Evolutionary conservation across 306 rosid genomes (phyloP).

Genomic region (Corylus avellana): DNA sequence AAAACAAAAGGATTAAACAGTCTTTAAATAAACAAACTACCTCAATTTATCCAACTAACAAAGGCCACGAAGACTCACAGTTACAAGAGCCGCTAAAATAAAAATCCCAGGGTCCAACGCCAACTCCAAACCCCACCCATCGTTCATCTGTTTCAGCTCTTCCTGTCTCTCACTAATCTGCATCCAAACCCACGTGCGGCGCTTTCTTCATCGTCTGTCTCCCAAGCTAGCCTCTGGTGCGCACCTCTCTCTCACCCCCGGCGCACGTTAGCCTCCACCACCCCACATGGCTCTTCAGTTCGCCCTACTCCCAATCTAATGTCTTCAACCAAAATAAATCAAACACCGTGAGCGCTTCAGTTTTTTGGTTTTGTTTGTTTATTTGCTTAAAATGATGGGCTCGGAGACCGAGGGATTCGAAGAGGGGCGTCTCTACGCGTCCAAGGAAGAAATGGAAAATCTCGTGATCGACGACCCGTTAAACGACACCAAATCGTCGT

Average conservation of each 20-base stretch:
- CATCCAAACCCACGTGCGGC: slow-evolving; percentile 23
- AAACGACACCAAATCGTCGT: slow-evolving; percentile 44
- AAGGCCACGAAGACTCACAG: neutral
- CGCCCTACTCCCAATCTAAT: neutral
- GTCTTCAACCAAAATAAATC: neutral
- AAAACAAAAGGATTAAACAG: too few relatives aligned
- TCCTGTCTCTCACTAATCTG: neutral
- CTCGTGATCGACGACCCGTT: slow-evolving; percentile 58
- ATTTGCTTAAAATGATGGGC: slow-evolving; percentile 66
- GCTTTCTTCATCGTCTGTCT: slow-evolving; percentile 38
- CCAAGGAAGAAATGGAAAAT: slow-evolving; percentile 60
- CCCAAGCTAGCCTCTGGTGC: slow-evolving; percentile 17
- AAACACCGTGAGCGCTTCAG: neutral
- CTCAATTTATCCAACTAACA: slow-evolving; percentile 1
- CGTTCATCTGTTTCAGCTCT: neutral
- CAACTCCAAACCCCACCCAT: neutral
- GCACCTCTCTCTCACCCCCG: slow-evolving; percentile 9
- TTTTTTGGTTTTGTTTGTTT: neutral
- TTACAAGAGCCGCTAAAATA: neutral
- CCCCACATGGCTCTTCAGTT: neutral
- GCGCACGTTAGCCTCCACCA: slow-evolving; percentile 35
- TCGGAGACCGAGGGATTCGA: slow-evolving; percentile 60
- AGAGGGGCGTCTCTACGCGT: slow-evolving; percentile 48
- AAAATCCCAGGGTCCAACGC: neutral
- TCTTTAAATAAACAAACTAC: neutral